Evolutionary conservation across 2,329 filamentous ascomycete species (phyloP).

Genomic region (Fusarium abutilonis): DNA sequence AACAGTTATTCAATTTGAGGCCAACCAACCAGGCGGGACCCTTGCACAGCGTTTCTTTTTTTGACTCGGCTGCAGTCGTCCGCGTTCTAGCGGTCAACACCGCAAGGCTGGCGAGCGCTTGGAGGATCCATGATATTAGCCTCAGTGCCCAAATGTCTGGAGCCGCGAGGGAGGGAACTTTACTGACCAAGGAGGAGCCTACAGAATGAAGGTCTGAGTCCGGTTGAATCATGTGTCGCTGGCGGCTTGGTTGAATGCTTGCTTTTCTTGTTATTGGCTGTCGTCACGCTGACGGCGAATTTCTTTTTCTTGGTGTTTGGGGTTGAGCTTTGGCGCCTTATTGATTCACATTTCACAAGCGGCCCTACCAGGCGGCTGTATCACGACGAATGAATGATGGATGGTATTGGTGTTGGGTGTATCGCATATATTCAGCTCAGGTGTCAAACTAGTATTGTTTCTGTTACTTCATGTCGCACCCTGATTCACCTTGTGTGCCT

Average conservation of each 20-base stretch:
- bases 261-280: slow-evolving; percentile 1
- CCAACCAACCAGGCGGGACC: slow-evolving; percentile 34
- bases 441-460: slow-evolving; percentile 28
- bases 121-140: slow-evolving; percentile 27
- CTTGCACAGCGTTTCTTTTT: slow-evolving; percentile 38
- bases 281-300: slow-evolving; percentile 17
- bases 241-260: slow-evolving; percentile 13
- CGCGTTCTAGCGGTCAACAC: slow-evolving; percentile 32
- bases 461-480: slow-evolving; percentile 25
- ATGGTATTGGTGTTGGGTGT: slow-evolving; percentile 37
- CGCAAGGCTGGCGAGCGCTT: slow-evolving; percentile 24
- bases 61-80: slow-evolving; percentile 29
- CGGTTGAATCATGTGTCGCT: slow-evolving; percentile 4
- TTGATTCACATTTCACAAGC: slow-evolving; percentile 36
- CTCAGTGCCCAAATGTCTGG: slow-evolving; percentile 7
- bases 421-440: slow-evolving; percentile 34
- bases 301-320: slow-evolving; percentile 35
- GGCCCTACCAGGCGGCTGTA: slow-evolving; percentile 25
- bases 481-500: slow-evolving; percentile 6
- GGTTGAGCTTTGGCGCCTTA: slow-evolving; percentile 22
- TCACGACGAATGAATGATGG: slow-evolving; percentile 35
- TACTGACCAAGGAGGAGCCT: slow-evolving; percentile 2
- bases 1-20: slow-evolving; percentile 27
- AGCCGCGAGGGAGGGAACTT: slow-evolving; percentile 1
- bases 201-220: slow-evolving; percentile 1